A percentile compares a stretch with the other conserved stretches of the same genome.
Evolutionary conservation across 371 early-diverging fungal species (phyloP).

Genomic region (Saksenaea oblongispora): DNA sequence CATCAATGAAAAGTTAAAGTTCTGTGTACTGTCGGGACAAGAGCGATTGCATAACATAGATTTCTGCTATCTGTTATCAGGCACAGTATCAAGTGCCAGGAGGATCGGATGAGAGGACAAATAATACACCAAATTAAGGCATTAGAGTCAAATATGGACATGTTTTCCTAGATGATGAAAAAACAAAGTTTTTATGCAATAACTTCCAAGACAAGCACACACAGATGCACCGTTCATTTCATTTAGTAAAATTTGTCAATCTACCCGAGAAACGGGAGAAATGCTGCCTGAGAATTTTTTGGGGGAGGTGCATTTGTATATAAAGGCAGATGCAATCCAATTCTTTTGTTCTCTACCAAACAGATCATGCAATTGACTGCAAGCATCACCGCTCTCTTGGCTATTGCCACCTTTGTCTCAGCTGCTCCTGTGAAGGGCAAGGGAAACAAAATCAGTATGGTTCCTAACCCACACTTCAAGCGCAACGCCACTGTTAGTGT

Average conservation of each 20-base stretch:
- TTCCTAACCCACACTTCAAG: constrained; percentile 20
- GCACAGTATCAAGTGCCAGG: background rate
- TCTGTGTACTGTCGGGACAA: background rate
- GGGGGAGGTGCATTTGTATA: background rate
- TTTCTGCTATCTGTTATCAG: background rate
- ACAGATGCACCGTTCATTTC: background rate
- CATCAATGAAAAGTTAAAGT: background rate
- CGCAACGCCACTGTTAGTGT: constrained; percentile 15
- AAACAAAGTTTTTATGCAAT: constrained; percentile 1
- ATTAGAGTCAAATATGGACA: background rate
- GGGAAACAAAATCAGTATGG: background rate
- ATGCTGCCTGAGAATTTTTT: background rate
- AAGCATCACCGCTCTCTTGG: constrained; percentile 9
- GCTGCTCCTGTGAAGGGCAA: constrained; percentile 5
- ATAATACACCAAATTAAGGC: background rate
- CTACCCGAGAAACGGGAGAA: background rate
- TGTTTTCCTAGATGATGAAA: background rate
- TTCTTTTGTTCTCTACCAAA: background rate
- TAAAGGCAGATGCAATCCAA: background rate
- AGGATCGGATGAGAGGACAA: background rate
- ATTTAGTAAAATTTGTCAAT: background rate
- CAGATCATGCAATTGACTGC: constrained; percentile 7
- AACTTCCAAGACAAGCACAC: background rate
- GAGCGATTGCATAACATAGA: background rate
- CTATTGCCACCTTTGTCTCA: constrained; percentile 8